Base-by-base conservation (phyloP, 2,329 filamentous ascomycete species). In the Zopfia rhizophila region DNA sequence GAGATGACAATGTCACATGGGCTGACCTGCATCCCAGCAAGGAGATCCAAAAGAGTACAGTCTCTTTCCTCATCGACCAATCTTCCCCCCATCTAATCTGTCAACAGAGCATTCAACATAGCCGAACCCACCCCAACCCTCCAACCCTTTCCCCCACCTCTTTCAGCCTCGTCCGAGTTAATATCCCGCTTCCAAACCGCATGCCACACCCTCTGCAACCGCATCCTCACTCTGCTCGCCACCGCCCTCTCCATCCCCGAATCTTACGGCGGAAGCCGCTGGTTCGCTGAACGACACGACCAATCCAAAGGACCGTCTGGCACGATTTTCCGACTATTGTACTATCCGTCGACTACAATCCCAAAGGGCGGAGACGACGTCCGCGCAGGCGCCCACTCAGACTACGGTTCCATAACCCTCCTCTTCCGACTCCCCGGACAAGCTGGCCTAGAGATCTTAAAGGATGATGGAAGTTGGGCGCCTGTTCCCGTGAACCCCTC, bases 331-430 rank as follows among this genome's bases (percentile, higher is more conserved):
- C 64, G 77, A 5, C 55, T 79, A 28, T 83, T 97, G 1, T 79
- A 80, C 60, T 78, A 75, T 41, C 77, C 77, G 6, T 61, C 71
- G 84, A 10, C 56, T 12, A 27, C 45, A 2, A 4, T 36, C 45
- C 7, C 32, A 43, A 63, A 75, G 42, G 53, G 69, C 31, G 65
- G 72, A 38, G 77, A 78, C 60, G 63, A 78, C 31, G 78, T 97
- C 50, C 87, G 93, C 19, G 93, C 93, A 5, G 94, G 93, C 45
- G 91, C 93, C 0, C 93, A 97, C 72, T 93, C 89, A 4, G 92
- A 97, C 75, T 96, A 96, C 73, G 83, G 84, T 22, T 82, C 76
- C 43, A 65, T 88, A 36, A 88, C 85, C 0, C 76, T 87, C 0
- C 82, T 97, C 8, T 97, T 99, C 78, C 91, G 94, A 57, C 83